A percentile compares a stretch with the other conserved stretches of the same genome.
phyloP scores from a whole-genome alignment of 2,329 filamentous ascomycete genomes.

The Xylariomycetidae sp. region DNA sequence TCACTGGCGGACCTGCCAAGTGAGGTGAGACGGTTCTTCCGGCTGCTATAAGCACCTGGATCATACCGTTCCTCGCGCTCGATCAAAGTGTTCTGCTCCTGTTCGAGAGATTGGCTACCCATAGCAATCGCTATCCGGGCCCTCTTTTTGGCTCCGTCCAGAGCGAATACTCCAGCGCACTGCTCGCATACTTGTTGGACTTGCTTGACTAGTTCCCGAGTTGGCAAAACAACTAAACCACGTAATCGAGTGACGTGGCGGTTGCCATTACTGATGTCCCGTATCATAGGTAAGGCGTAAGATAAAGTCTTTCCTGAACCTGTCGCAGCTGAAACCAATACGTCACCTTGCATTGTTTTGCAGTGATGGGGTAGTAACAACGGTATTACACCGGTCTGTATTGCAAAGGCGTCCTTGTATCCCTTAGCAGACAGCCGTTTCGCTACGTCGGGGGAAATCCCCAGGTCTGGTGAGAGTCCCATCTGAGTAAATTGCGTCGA shows the following conservation, averaged over 20 bases:
- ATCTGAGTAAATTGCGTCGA: slow-evolving; percentile 52
- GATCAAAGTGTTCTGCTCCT: slow-evolving; percentile 45
- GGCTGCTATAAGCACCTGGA: slow-evolving; percentile 45
- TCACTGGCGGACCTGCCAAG: slow-evolving; percentile 31
- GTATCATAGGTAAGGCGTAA: slow-evolving; percentile 80
- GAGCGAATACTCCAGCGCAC: slow-evolving; percentile 58
- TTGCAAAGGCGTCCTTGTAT: slow-evolving; percentile 66
- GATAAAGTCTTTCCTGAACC: slow-evolving; percentile 94
- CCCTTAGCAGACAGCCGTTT: slow-evolving; percentile 61
- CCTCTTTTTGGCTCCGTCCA: slow-evolving; percentile 48
- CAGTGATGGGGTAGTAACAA: slow-evolving; percentile 62
- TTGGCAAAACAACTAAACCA: slow-evolving; percentile 82
- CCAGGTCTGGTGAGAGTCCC: slow-evolving; percentile 41
- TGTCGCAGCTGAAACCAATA: slow-evolving; percentile 87
- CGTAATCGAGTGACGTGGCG: slow-evolving; percentile 58
- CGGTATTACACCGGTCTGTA: slow-evolving; percentile 76
- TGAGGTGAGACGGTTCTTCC: slow-evolving; percentile 35
- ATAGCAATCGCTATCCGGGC: slow-evolving; percentile 77
- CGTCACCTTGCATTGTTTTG: slow-evolving; percentile 60
- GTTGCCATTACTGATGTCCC: slow-evolving; percentile 59
- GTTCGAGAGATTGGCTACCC: slow-evolving; percentile 69
- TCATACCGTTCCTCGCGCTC: slow-evolving; percentile 54
- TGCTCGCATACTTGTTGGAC: slow-evolving; percentile 72
- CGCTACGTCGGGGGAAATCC: slow-evolving; percentile 54
- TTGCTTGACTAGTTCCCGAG: slow-evolving; percentile 82